Evolutionary conservation across 768 basidiomycete genomes (phyloP), one percentile per base, ranked within the genome.

Genomic region (Pholiota microspora): DNA sequence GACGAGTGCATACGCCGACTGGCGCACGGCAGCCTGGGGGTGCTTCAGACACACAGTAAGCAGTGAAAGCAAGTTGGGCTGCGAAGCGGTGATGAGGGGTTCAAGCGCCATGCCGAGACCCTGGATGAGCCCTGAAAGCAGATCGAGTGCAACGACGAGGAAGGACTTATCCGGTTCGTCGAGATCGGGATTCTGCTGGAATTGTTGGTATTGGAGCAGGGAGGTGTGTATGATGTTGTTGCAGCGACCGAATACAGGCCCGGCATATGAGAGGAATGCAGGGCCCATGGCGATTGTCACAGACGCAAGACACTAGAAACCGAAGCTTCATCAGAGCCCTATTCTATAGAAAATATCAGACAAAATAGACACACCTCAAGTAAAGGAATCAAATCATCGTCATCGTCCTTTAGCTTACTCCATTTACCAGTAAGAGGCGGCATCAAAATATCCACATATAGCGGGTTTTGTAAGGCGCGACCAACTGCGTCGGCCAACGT

Each of bases 401-500:
- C 95, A 50, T 93, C 85, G 66, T 98, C 94, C 67, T 86, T 84
- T 52, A 98, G 73, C 66, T 88, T 88, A n/a, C 85, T 72, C 97
- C 97, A 99, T 61, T 90, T 85, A 54, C 80, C 81, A 48, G 92
- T 90, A 54, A 99, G 74, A 32, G 96, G 93, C 2, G 96, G 96
- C 94, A 99, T 96, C 60, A 99, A 73, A 58, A 98, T 94, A 36
- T 97, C 93, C 49, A 98, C 90, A 67, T 90, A 94, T 7, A 82
- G 73, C 7, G 92, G 81, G 67, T 94, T 92, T 65, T 89, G 86
- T 58, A 99, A 73, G 4, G 93, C 90, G 34, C 86, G 68, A 2
- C 95, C 95, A 40, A 99, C 97, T 3, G 95, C 94, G 66, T 99
- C 97, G 6, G 97, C 97, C 32, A 99, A 78, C 0, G 97, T 99